A percentile compares a stretch with the other conserved stretches of the same genome.
Conservation (phyloP, 1,284 basidiomycete species). For the Pseudozyma hubeiensis region DNA sequence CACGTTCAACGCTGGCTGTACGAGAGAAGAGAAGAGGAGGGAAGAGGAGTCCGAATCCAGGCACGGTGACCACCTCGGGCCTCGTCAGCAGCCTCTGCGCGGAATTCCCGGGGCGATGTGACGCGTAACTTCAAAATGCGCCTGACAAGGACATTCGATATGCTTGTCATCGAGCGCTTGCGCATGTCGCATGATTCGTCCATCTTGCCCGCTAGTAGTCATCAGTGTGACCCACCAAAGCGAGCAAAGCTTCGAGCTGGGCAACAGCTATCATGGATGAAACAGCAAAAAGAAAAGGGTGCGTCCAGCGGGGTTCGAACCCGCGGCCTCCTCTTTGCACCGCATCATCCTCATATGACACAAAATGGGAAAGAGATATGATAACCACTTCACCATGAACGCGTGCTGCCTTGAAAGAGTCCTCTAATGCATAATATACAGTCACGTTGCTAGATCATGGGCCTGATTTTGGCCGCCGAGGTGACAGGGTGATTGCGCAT, state of each 20-base stretch:
- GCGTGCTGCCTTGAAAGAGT: not conserved
- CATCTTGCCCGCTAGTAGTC: not conserved
- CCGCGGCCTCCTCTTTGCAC: slow-evolving; percentile 10
- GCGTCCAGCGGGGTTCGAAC: slow-evolving; percentile 15
- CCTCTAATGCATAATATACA: too few species aligned
- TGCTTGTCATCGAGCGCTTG: not conserved
- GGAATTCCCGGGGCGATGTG: too few species aligned
- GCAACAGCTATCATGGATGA: not conserved
- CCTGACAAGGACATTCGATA: not conserved
- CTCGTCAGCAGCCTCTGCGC: not conserved
- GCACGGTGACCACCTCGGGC: not conserved
- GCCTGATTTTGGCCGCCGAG: too few species aligned
- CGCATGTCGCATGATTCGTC: not conserved
- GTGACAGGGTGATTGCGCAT: too few species aligned
- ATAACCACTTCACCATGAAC: slow-evolving; percentile 13
- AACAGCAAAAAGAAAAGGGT: slow-evolving; percentile 2
- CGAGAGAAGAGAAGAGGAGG: too few species aligned
- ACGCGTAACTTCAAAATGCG: not conserved
- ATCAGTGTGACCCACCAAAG: not conserved
- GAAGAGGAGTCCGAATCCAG: not conserved
- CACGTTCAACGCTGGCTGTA: not conserved
- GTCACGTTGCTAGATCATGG: too few species aligned
- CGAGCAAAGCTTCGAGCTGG: not conserved
- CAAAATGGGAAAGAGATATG: slow-evolving; percentile 8
- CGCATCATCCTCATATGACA: not conserved